Percentiles rank a stretch among this genome's conserved stretches.
phyloP scores from a whole-genome alignment of 2,329 filamentous ascomycete species.

The Penicillium janthinellum region DNA sequence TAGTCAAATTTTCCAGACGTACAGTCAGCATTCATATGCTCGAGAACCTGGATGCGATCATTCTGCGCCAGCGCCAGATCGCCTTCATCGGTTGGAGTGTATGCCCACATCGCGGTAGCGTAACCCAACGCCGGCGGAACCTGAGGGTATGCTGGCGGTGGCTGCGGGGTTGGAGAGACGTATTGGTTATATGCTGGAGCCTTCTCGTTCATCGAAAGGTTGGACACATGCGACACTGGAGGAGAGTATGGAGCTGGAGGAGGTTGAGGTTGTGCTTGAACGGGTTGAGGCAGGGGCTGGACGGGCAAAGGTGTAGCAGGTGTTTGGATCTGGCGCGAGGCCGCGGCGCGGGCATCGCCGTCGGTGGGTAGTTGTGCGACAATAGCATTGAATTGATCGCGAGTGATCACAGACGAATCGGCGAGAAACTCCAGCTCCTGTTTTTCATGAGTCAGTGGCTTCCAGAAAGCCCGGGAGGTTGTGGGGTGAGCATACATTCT shows the following conservation, averaged over 20 bases:
- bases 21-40: constrained; percentile 96
- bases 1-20: constrained; percentile 23
- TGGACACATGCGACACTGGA: constrained; percentile 43
- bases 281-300: constrained; percentile 26
- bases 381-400: constrained; percentile 74
- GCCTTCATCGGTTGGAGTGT: constrained; percentile 75
- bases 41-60: constrained; percentile 76
- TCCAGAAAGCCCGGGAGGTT: constrained; percentile 1
- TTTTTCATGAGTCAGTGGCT: constrained; percentile 11
- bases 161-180: constrained; percentile 48
- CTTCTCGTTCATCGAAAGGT: constrained; percentile 46
- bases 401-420: constrained; percentile 77
- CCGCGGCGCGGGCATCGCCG: constrained; percentile 25
- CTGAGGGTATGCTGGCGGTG: constrained; percentile 58
- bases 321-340: constrained; percentile 4
- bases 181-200: constrained; percentile 40
- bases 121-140: constrained; percentile 63
- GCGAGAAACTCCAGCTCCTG: constrained; percentile 90
- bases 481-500: constrained; percentile 63
- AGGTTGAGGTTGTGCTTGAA: constrained; percentile 30
- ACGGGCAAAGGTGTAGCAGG: constrained; percentile 20
- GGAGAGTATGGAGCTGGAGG: constrained; percentile 38
- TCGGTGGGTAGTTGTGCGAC: constrained; percentile 68
- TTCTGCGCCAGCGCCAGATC: constrained; percentile 80
- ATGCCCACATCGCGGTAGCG: constrained; percentile 81